Conservation (phyloP, 2,329 filamentous ascomycete genomes). For the Mollisia scopiformis region DNA sequence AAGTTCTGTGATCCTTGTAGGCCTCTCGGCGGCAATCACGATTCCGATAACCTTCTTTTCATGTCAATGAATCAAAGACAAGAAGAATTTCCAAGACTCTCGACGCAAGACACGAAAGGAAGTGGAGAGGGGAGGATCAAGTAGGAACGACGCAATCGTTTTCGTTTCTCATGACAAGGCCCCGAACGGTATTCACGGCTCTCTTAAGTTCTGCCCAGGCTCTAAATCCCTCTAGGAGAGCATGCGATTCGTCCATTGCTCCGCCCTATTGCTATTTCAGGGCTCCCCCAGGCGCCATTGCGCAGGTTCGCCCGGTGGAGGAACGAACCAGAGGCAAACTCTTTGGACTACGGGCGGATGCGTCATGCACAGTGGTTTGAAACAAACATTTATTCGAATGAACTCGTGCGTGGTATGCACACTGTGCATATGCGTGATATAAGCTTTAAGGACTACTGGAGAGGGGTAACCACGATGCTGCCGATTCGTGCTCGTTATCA, state of each 20-base stretch:
- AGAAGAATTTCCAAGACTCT: background rate
- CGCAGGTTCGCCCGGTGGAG: conserved; percentile 1
- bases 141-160: conserved; percentile 1
- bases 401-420: background rate
- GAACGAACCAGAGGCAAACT: background rate
- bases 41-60: conserved; percentile 10
- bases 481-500: background rate
- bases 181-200: background rate
- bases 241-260: conserved; percentile 27
- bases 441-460: background rate
- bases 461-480: background rate
- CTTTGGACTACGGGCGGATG: background rate
- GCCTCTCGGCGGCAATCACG: conserved; percentile 8
- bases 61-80: background rate
- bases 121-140: background rate
- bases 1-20: conserved; percentile 16
- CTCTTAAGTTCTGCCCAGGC: conserved; percentile 9
- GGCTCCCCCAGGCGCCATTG: conserved; percentile 12
- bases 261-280: conserved; percentile 26
- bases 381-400: background rate
- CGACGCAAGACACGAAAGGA: background rate
- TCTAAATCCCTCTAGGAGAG: background rate
- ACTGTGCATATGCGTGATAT: background rate
- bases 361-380: background rate
- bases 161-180: conserved; percentile 12